Base-by-base conservation (phyloP, 2,329 filamentous ascomycete genomes). In the Biscogniauxia mediterranea region DNA sequence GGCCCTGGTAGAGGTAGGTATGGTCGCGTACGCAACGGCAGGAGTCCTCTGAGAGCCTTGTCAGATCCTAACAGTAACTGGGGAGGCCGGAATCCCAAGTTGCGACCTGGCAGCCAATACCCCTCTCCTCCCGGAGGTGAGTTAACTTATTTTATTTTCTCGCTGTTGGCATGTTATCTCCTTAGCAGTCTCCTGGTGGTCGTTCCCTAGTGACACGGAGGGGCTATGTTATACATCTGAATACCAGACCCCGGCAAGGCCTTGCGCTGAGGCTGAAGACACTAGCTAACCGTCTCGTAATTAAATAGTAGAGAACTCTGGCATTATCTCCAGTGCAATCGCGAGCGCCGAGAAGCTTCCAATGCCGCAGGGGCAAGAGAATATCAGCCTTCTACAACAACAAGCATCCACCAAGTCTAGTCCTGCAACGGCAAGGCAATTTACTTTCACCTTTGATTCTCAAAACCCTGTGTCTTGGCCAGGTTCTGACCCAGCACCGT, bases 401-500 rank as follows among this genome's bases (percentile, higher is more conserved):
- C 87, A 90, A 74, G 79, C 84, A 19, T 76, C 81, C 5, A 81
- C 81, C 61, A 89, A 85, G 69, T 73, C 84, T 3, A 87, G 84
- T 42, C 87, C 91, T 4, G 85, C 68, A 32, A 66, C 89, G 5
- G 92, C 93, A 60, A 90, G 91, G 0, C 92, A 97, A 69, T 99
- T 99, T 74, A 99, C 95, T 9, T 99, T 99, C 73, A 96, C 92
- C 13, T 97, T 93, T 76, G 91, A 96, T 70, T 94, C 93, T 1
- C 92, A 95, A 73, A 92, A 93, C 46, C 89, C 91, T 0, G 85
- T 92, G 74, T 87, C 88, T 56, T 92, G 90, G 88, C 90, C 91
- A 52, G 86, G 88, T 71, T 76, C 77, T 64, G 78, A 78, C 54
- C 72, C 75, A 8, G 53, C 68, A 5, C 68, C 68, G 38, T 58